phyloP scores from a whole-genome alignment of 352 stramenopile species.

The Lagenidium giganteum region DNA sequence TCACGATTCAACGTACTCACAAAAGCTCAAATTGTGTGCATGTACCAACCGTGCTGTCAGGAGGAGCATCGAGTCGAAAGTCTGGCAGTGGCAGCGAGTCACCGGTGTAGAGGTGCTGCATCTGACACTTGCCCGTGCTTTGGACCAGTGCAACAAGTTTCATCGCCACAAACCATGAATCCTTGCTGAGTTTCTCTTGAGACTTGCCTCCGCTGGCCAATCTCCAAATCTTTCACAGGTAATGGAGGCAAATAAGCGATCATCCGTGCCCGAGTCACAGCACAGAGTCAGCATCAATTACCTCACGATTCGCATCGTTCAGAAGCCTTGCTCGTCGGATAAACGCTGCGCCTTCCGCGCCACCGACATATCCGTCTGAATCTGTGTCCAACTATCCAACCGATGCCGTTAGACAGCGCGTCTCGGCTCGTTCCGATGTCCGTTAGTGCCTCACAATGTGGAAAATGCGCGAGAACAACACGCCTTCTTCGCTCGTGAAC shows the following conservation, averaged over 20 bases:
- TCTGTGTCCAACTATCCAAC: slow-evolving; percentile 65
- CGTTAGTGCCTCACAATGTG: slow-evolving; percentile 66
- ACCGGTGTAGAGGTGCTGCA: slow-evolving; percentile 76
- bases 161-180: slow-evolving; percentile 89
- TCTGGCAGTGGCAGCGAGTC: slow-evolving; percentile 65
- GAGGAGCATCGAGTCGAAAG: slow-evolving; percentile 73
- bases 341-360: slow-evolving; percentile 70
- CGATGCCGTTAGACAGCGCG: background rate
- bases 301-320: slow-evolving; percentile 84
- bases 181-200: slow-evolving; percentile 81
- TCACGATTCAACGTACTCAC: background rate
- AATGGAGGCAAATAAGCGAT: background rate
- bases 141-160: slow-evolving; percentile 87
- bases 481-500: slow-evolving; percentile 76
- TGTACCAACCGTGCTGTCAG: slow-evolving; percentile 64
- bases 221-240: slow-evolving; percentile 62
- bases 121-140: slow-evolving; percentile 75
- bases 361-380: slow-evolving; percentile 68
- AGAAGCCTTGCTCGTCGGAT: slow-evolving; percentile 71
- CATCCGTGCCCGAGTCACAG: too few relatives aligned
- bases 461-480: slow-evolving; percentile 77
- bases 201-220: slow-evolving; percentile 85
- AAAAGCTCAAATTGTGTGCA: background rate
- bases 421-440: background rate
- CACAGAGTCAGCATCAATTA: too few relatives aligned